phyloP scores from a whole-genome alignment of 2,329 filamentous ascomycete genomes.

The Aspergillus viridinutans region DNA sequence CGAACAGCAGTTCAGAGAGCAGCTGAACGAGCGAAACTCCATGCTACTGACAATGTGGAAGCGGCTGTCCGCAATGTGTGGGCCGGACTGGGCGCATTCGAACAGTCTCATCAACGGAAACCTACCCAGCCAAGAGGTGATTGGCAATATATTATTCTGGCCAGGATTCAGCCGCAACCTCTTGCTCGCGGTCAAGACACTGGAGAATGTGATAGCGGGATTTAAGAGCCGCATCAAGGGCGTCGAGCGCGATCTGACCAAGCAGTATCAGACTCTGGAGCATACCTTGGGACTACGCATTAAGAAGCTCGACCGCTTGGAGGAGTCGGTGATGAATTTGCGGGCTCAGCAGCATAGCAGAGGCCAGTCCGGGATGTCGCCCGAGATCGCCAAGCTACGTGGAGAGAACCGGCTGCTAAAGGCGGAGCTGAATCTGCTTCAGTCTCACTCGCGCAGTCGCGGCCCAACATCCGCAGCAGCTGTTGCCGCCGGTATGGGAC shows the following conservation, averaged over 20 bases:
- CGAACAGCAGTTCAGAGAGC: constrained; percentile 78
- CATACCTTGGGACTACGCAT: constrained; percentile 71
- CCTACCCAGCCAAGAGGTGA: constrained; percentile 77
- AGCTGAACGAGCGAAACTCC: constrained; percentile 84
- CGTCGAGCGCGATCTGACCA: constrained; percentile 85
- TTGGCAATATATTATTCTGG: constrained; percentile 70
- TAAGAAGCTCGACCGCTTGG: constrained; percentile 83
- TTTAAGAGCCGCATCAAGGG: constrained; percentile 76
- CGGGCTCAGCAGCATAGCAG: constrained; percentile 31
- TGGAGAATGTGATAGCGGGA: constrained; percentile 72
- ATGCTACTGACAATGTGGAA: constrained; percentile 89
- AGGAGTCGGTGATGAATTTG: constrained; percentile 68
- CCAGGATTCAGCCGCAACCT: constrained; percentile 89
- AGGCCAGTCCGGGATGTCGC: constrained; percentile 32
- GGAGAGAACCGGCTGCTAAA: constrained; percentile 58
- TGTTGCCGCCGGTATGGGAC: constrained; percentile 30
- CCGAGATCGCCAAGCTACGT: constrained; percentile 57
- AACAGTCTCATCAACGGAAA: constrained; percentile 87
- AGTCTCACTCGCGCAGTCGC: constrained; percentile 57
- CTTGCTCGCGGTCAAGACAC: constrained; percentile 76
- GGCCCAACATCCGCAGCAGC: constrained; percentile 44
- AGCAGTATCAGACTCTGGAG: constrained; percentile 84
- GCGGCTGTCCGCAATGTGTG: constrained; percentile 77
- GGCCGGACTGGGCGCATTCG: constrained; percentile 84
- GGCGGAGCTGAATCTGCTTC: constrained; percentile 64